phyloP scores from a whole-genome alignment of 2,329 filamentous ascomycete species.

The Chrysosporium keratinophilum region DNA sequence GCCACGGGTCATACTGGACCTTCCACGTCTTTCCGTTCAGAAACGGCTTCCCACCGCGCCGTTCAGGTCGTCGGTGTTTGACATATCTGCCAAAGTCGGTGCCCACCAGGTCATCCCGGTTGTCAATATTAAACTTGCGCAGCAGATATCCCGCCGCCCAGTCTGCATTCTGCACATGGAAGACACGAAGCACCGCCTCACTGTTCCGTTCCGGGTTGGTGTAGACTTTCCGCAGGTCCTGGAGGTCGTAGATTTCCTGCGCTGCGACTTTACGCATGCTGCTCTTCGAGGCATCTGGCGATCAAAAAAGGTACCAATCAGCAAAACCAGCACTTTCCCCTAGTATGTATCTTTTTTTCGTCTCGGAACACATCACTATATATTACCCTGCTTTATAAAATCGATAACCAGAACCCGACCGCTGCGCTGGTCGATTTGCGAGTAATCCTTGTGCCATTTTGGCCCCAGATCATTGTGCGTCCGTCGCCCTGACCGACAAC shows the following conservation, averaged over 20 bases:
- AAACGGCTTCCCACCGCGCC: constrained; percentile 43
- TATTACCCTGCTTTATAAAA: constrained; percentile 35
- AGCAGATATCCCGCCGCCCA: constrained; percentile 43
- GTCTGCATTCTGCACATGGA: constrained; percentile 45
- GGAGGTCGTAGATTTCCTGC: constrained; percentile 40
- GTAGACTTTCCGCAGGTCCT: constrained; percentile 39
- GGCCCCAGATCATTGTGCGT: constrained; percentile 20
- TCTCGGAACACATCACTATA: no score
- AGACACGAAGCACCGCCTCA: constrained; percentile 26
- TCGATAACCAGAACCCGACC: constrained; percentile 45
- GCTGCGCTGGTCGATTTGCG: constrained; percentile 20
- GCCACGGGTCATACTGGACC: constrained; percentile 42
- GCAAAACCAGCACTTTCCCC: not conserved
- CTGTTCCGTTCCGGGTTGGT: constrained; percentile 20
- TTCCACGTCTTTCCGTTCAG: constrained; percentile 43
- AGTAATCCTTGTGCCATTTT: constrained; percentile 29
- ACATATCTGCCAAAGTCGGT: constrained; percentile 44
- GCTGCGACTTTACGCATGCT: constrained; percentile 38
- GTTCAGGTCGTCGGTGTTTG: constrained; percentile 38
- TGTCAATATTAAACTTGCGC: constrained; percentile 44
- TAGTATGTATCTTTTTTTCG: no score
- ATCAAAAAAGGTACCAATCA: not conserved
- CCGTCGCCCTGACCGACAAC: constrained; percentile 2
- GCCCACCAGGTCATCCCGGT: constrained; percentile 38
- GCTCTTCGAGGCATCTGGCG: constrained; percentile 27